Evolutionary conservation across 106 monocot genomes (phyloP), one percentile per base, ranked within the genome.

Genomic region (Triglochin maritima): DNA sequence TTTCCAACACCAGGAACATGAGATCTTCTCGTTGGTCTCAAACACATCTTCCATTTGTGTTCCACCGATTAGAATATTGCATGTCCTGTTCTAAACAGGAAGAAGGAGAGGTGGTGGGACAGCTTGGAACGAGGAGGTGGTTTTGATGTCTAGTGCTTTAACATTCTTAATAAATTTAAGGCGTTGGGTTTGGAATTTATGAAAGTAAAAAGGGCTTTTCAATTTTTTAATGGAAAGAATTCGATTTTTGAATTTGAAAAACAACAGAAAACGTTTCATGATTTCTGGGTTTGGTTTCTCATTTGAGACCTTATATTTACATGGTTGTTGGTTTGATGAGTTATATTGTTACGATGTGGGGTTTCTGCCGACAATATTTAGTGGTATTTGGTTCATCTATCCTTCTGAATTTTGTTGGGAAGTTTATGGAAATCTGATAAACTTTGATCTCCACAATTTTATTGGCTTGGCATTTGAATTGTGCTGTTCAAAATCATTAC

Each of bases 1-100:
- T 45, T 12, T 14, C 17, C 43, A 17, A n/a, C 62, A 62, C 62
- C 62, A 62, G 10, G 62, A 62, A 45, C 62, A 62, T 10, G 62
- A 29, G 17, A 11, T 62, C 62, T 62, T 45, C 13, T 45, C 43
- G 45, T 64, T 48, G 49, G n/a, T 46, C 17, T 49, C 6, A 15
- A 8, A 49, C 3, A 4, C 64, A 16, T 64, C 17, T 15, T 49
- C 16, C 64, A 64, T 64, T 16, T 64, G 17, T 47, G 49, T 45
- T 12, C n/a, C n/a, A 46, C 47, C 47, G 7, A 17, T 49, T 8
- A 7, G 46, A 9, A 48, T 49, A 4, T 3, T 8, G 46, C 46
- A n/a, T 49, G n/a, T 49, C 48, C 44, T 2, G 10, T 7, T 41
- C 41, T 12, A 29, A 45, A 64, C 14, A 49, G 9, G 47, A 12